These are phyloP conservation scores for Globisporangium parvum DNA, from an alignment of 352 stramenopile species.

Conservation along the genomic window DNA sequence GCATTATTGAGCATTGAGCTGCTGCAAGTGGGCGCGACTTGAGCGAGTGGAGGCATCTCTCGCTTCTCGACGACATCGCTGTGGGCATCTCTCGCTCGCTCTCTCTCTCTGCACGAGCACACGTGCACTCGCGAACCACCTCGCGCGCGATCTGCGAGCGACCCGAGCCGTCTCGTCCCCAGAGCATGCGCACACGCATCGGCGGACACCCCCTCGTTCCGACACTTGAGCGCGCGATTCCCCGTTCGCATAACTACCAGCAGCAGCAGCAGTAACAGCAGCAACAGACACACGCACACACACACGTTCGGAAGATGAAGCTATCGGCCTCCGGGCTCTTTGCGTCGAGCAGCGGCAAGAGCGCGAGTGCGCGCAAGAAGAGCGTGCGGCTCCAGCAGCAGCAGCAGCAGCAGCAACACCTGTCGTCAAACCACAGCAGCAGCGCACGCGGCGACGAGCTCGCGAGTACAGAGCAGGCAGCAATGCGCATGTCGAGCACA, in stretches of 20 bases:
- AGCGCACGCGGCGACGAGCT: constrained; percentile 2
- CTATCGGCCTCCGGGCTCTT: not conserved
- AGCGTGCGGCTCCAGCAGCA: constrained; percentile 1
- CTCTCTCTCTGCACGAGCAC: too few species aligned
- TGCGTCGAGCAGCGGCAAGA: not conserved
- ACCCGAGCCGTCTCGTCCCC: too few species aligned
- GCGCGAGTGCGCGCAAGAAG: constrained; percentile 5
- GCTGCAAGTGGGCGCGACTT: not conserved
- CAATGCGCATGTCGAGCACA: constrained; percentile 7
- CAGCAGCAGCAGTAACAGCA: not conserved
- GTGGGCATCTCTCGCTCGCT: too few species aligned
- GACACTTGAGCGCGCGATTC: too few species aligned
- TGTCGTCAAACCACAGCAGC: not conserved
- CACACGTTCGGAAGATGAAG: not conserved
- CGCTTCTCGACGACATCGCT: too few species aligned
- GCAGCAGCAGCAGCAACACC: not conserved
- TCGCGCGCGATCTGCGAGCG: too few species aligned
- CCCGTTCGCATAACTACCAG: not conserved
- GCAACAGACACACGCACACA: not conserved
- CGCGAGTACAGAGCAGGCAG: not conserved
- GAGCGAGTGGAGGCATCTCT: too few species aligned
- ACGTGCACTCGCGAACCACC: too few species aligned
- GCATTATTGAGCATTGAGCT: not conserved
- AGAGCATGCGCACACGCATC: not conserved
- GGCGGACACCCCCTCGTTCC: not conserved